Evolutionary conservation across 1,139 yeast species (phyloP).

Genomic region (Suhomyces terraborum): DNA sequence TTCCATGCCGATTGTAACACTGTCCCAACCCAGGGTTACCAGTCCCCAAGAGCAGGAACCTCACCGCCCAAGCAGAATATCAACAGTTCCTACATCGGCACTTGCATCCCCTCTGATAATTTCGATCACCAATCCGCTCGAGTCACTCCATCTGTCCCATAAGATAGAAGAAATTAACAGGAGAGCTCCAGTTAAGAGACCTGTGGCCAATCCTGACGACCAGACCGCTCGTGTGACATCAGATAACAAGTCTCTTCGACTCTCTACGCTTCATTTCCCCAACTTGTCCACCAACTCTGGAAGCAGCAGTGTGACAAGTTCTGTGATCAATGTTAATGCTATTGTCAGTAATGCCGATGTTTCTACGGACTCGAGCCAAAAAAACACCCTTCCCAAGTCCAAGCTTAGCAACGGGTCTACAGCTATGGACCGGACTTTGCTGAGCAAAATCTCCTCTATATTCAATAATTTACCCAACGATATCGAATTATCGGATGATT

Average conservation of each 20-base stretch:
- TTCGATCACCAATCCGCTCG: not conserved
- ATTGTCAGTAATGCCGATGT: slow-evolving; percentile 8
- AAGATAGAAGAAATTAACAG: slow-evolving; percentile 2
- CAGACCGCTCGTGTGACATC: slow-evolving; percentile 33
- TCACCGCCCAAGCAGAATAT: not conserved
- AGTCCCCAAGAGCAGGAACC: slow-evolving; percentile 1
- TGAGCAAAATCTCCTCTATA: slow-evolving; percentile 37
- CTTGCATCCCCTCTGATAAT: not conserved
- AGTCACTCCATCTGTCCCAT: not conserved
- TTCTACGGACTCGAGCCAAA: slow-evolving; percentile 1
- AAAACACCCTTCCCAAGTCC: not conserved
- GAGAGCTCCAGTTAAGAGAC: not conserved
- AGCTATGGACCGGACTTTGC: slow-evolving; percentile 18
- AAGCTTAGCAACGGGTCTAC: slow-evolving; percentile 3
- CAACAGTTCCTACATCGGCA: slow-evolving; percentile 1
- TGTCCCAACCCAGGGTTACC: not conserved
- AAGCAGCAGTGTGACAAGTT: slow-evolving; percentile 31
- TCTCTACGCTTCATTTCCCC: slow-evolving; percentile 27
- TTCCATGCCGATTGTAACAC: slow-evolving; percentile 1
- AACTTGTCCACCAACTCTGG: slow-evolving; percentile 17
- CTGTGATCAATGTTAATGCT: slow-evolving; percentile 38
- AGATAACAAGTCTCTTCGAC: slow-evolving; percentile 34
- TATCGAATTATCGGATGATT: slow-evolving; percentile 51
- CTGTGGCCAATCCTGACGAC: not conserved
- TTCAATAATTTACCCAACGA: slow-evolving; percentile 52